Base-by-base conservation (phyloP, 2,329 filamentous ascomycete genomes). In the Trichophyton benhamiae region DNA sequence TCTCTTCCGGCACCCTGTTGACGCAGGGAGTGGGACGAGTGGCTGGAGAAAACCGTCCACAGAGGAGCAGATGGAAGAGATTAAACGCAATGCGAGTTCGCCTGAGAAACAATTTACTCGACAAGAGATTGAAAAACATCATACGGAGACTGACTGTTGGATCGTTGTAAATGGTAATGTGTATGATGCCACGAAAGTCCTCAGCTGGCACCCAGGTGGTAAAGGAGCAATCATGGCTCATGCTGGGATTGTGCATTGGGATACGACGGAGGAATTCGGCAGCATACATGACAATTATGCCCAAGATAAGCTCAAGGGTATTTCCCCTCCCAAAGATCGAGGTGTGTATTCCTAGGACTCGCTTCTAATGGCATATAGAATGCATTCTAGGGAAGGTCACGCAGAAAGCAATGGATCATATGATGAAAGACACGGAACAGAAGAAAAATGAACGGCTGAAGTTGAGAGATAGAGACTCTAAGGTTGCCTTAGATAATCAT, bases 101-200 rank as follows among this genome's bases (percentile, higher is more conserved):
- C 79, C 79, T 0, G 70, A 77, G 63, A 81, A 80, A 63, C 74
- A 80, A 61, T 82, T 82, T 63, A 82, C 79, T 0, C 70, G 79
- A 2, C 70, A 81, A 58, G 79, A 82, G 67, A 79, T 82, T 44
- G 79, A 81, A 66, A 81, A 77, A 60, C 80, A 82, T 63, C 71
- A 75, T 36, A 74, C 65, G 3, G 73, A 77, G 53, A 68, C 76
- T 20, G 78, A 82, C 63, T 80, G 79, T 65, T 82, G 80, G 80
- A 73, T 82, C n/a, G 77, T 81, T 0, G 71, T 82, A 2, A 76
- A 81, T 61, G 75, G 74, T 5, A 80, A 79, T 53, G 79, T 81
- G 0, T 81, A 81, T 61, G 78, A 81, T 66, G 75, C 72, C 0
- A 80, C 79, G 3, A 74, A 71, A 55, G 76, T 79, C 2, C 65